Evolutionary conservation across 139 green algal genomes (phyloP), one percentile per base, ranked within the genome.

Genomic region (Mychonastes homosphaera): DNA sequence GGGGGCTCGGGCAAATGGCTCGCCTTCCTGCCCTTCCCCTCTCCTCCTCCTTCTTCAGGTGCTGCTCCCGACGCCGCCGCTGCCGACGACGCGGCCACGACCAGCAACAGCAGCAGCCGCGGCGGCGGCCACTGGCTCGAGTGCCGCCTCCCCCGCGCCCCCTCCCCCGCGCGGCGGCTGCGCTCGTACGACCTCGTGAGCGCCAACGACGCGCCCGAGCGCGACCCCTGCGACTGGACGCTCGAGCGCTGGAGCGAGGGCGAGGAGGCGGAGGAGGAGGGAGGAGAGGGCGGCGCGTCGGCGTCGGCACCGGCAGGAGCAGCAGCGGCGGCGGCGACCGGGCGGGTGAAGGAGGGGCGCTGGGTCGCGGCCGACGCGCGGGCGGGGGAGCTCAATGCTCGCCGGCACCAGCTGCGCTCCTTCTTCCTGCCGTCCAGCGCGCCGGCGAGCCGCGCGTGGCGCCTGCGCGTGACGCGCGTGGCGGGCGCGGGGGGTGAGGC

Each of bases 201-300:
- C 3, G 82, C 78, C 10, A 75, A 86, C 13, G 82, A 90, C 62
- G 38, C 28, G 13, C 76, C 79, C 1, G 79, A 79, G 64, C 56
- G 82, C 0, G 82, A 90, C 66, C 82, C 82, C 1, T 46, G 40
- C 15, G 52, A 67, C 24, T 82, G 75, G 62, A 53, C 72, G 58
- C 52, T 90, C 53, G 71, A 87, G 66, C 81, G 69, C 10, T 23
- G 63, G 33, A 19, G 6, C 23, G 39, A 56, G 21, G n/a, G 9
- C 9, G 56, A 44, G 19, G n/a, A n/a, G n/a, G n/a, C n/a, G n/a
- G n/a, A n/a, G n/a, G n/a, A n/a, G n/a, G 16, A 46, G 39, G 39
- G 39, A 46, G 39, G 41, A 41, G 48, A 4, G 28, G 44, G 59
- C 60, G 45, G 51, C 18, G 44, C 44, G 7, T n/a, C 7, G 44